A percentile compares a stretch with the other conserved stretches of the same genome.
Conservation (phyloP, 75 land plant genomes). For the Pinus taeda region DNA sequence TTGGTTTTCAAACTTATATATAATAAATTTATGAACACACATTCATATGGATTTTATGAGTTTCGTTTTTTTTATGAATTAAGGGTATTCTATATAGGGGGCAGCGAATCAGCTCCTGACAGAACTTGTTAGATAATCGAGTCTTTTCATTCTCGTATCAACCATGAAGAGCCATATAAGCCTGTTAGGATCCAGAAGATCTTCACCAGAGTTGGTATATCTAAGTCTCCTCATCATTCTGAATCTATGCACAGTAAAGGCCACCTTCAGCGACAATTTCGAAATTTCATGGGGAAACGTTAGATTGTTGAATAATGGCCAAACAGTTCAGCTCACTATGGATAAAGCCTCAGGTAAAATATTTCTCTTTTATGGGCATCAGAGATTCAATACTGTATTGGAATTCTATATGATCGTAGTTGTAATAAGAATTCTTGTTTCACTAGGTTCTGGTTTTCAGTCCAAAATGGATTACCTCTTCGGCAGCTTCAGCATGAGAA, state of each 20-base stretch:
- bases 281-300: slow-evolving; percentile 1
- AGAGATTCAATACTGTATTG: not conserved
- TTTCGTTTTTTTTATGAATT: no score
- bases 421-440: not conserved
- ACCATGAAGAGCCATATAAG: no score
- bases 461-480: slow-evolving; percentile 42
- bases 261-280: not conserved
- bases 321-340: not conserved
- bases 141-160: no score
- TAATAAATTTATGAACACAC: no score
- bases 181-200: no score
- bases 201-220: no score
- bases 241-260: not conserved
- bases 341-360: not conserved
- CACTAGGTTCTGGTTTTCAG: slow-evolving; percentile 52
- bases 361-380: not conserved
- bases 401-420: not conserved
- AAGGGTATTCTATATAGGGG: no score
- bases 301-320: not conserved
- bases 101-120: no score
- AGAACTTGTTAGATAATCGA: no score
- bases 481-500: slow-evolving; percentile 39
- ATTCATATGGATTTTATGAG: no score
- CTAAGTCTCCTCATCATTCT: no score
- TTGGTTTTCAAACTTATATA: no score